Percentiles rank a stretch among this genome's conserved stretches.
These are phyloP conservation scores for Pulicaria dysenterica DNA, from an alignment of 129 eudicot genomes.

Conservation along the genomic window DNA sequence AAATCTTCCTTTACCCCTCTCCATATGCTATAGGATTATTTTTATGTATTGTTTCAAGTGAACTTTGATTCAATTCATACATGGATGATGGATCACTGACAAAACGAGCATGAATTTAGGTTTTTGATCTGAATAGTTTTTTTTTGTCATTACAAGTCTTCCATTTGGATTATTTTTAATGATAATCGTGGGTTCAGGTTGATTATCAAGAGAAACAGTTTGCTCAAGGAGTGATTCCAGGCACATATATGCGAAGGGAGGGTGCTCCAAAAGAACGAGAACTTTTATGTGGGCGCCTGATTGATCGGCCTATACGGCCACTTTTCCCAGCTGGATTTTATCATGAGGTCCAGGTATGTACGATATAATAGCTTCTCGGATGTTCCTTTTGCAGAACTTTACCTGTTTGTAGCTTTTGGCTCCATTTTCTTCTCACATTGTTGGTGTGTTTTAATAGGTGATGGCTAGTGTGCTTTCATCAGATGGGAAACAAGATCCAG, in stretches of 20 bases:
- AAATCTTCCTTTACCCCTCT: neutral
- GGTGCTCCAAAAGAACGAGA: conserved; percentile 99
- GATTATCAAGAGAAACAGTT: conserved; percentile 99
- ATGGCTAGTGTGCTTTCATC: conserved; percentile 95
- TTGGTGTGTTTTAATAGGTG: conserved; percentile 46
- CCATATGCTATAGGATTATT: neutral
- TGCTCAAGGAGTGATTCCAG: conserved; percentile 95
- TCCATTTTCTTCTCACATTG: conserved; percentile 2
- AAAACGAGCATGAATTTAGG: neutral
- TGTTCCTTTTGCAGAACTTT: conserved; percentile 8
- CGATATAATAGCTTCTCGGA: conserved; percentile 2
- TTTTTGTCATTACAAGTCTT: neutral
- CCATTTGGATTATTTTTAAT: neutral
- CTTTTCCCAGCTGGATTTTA: conserved; percentile 94
- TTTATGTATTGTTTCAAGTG: neutral
- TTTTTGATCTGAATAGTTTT: neutral
- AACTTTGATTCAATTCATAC: neutral
- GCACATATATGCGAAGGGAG: conserved; percentile 91
- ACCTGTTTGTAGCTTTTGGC: neutral
- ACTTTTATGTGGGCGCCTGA: conserved; percentile 84
- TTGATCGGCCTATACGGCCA: conserved; percentile 95
- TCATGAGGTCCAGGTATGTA: conserved; percentile 72
- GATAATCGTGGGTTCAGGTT: conserved; percentile 49
- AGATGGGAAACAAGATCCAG: conserved; percentile 99
- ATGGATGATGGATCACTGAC: conserved; percentile 4